Percentiles rank a stretch among this genome's conserved stretches.
phyloP scores from a whole-genome alignment of 306 rosid genomes.

The Medicago ruthenica region DNA sequence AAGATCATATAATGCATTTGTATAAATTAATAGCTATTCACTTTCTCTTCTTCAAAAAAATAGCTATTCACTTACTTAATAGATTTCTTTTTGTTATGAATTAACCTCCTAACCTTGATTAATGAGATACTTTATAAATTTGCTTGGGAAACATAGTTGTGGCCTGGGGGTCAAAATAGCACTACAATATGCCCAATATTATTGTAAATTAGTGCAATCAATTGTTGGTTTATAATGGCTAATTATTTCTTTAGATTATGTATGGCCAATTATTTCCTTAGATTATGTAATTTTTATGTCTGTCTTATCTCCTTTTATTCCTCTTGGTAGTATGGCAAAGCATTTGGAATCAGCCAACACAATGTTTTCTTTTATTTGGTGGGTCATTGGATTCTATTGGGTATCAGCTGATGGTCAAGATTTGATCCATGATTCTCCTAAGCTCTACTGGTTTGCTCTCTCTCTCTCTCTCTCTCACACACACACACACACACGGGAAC shows the following conservation, averaged over 20 bases:
- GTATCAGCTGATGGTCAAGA: constrained; percentile 78
- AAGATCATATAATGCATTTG: neutral
- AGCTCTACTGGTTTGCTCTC: constrained; percentile 84
- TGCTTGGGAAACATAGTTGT: neutral
- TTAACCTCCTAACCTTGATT: constrained; percentile 7
- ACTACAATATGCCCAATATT: constrained; percentile 3
- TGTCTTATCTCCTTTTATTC: neutral
- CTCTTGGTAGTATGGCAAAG: constrained; percentile 67
- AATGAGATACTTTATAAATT: constrained; percentile 5
- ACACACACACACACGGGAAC: neutral
- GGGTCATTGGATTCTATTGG: constrained; percentile 99
- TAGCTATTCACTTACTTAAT: neutral
- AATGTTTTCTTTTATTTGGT: constrained; percentile 97
- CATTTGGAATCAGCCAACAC: constrained; percentile 97
- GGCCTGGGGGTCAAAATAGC: constrained; percentile 9
- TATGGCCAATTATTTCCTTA: neutral
- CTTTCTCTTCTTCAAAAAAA: too few species aligned
- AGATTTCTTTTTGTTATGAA: neutral
- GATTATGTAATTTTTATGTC: constrained; percentile 19
- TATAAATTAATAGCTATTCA: constrained; percentile 23
- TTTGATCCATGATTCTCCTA: constrained; percentile 73
- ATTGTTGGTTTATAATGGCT: neutral
- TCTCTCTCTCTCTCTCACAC: constrained; percentile 12
- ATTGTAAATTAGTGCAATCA: constrained; percentile 1
- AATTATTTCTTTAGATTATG: neutral